Evolutionary conservation across 2,329 filamentous ascomycete genomes (phyloP), one percentile per base, ranked within the genome.

Genomic region (Orbilia brochopaga): DNA sequence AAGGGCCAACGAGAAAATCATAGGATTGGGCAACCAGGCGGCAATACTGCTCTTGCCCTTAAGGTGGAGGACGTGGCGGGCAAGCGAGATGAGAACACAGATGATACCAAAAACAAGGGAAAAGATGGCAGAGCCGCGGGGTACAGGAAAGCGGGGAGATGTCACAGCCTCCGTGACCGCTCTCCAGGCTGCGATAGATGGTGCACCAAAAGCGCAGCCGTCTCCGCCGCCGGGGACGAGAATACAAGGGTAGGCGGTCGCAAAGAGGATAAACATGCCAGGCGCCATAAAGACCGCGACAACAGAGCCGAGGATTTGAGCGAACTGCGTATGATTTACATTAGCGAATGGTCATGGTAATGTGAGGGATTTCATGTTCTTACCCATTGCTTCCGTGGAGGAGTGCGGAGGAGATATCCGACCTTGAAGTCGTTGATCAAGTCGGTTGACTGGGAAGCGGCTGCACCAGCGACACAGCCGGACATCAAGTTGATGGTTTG

Each of bases 11-110:
- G 69, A 69, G 59, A 74, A 70, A 32, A 72, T 52, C 69, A 74
- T 74, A 40, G 70, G 62, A 30, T 74, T 74, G 23, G 73, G 73
- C 83, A 85, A 69, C 83, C 62, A 73, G 82, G 40, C 79, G 77
- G 58, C 85, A 44, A 72, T 72, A 27, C 65, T 65, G 1, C 60
- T 60, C 60, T 72, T 72, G 19, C 60, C 60, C 60, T 72, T 72
- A 6, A 56, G 53, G 67, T 85, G n/a, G 74, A 85, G 83, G 73
- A 82, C 83, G 78, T 83, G 84, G 78, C 86, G 84, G 52, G 84
- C 81, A 74, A 86, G 74, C 32, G 86, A 54, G 37, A 85, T 83
- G 79, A 85, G 83, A 32, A 79, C 62, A 37, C 69, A 73, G 62
- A 73, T 66, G 58, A 66, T 67, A 23, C 69, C 69, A 48, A 54